phyloP scores from a whole-genome alignment of 345 rosid genomes.

The Leavenworthia alabamica region DNA sequence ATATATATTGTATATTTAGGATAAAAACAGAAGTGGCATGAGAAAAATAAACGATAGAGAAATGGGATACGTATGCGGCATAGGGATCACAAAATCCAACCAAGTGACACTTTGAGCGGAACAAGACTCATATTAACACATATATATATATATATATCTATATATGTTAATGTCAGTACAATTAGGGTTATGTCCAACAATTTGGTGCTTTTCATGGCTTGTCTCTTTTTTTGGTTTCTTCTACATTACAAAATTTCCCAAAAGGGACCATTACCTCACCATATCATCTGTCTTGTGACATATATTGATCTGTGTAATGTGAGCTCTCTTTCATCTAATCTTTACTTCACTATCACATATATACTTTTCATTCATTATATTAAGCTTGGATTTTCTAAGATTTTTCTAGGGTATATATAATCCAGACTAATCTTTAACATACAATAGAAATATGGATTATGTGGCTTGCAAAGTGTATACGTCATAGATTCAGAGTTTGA shows the following conservation, averaged over 20 bases:
- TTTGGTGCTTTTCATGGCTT: constrained; percentile 30
- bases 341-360: constrained; percentile 9
- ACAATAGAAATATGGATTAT: constrained; percentile 2
- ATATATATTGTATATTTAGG: constrained; percentile 7
- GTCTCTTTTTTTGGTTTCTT: constrained; percentile 25
- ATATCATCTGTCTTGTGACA: constrained; percentile 21
- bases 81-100: constrained; percentile 23
- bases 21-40: constrained; percentile 21
- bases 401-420: not conserved
- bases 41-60: constrained; percentile 31
- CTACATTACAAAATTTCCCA: constrained; percentile 3
- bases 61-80: constrained; percentile 28
- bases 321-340: constrained; percentile 13
- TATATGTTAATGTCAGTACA: constrained; percentile 21
- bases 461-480: constrained; percentile 12
- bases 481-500: not conserved
- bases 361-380: not conserved
- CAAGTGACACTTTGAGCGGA: constrained; percentile 24
- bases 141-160: constrained; percentile 11
- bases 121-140: constrained; percentile 15
- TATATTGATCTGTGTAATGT: constrained; percentile 10
- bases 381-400: constrained; percentile 6
- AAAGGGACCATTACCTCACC: constrained; percentile 29
- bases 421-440: constrained; percentile 4
- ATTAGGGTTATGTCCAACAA: constrained; percentile 26